Base-by-base conservation (phyloP, 148 eudicot genomes). In the Diospyros lotus region DNA sequence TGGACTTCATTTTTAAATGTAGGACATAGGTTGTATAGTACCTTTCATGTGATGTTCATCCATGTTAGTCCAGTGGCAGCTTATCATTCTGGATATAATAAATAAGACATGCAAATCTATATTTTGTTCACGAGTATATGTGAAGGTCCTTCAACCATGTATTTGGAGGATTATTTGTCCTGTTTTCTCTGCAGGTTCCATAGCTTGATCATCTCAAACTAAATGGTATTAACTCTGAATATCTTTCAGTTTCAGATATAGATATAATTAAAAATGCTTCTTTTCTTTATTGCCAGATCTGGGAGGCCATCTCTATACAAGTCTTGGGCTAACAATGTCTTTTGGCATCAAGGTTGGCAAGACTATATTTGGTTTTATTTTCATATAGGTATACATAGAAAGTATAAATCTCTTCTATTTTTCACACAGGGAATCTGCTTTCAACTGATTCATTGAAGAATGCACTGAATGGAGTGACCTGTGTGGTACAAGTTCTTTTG, bases 401-500 rank as follows among this genome's bases (percentile, higher is more conserved):
- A n/a, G 39, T 64, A 52, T 43, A 68, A 79, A 68, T 69, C 7
- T 68, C 48, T 81, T 58, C 48, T 77, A 6, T 75, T 66, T 45
- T 79, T 63, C 64, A 67, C 77, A 83, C 89, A 89, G 92, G 92
- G 42, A 76, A 86, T 73, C 84, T 89, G 64, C 86, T 86, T 66
- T 69, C 79, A 50, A 82, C 88, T 11, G 92, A 89, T 61, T 82
- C 90, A 17, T 68, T 83, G 54, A 85, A 85, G 78, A 86, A 85
- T 64, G 85, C 88, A 73, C 73, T 89, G 78, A 75, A 75, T 74
- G 92, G 92, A 80, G 92, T 86, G 79, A 86, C 88, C 75, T 86
- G 88, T 76, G 85, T 89, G 80, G 92, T 89, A 89, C 50, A 28
- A 38, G 61, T 66, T 64, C 45, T 46, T 39, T 72, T 41, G 13